These are phyloP conservation scores for Apostasia shenzhenica DNA, from an alignment of 106 monocot genomes.

Conservation along the genomic window DNA sequence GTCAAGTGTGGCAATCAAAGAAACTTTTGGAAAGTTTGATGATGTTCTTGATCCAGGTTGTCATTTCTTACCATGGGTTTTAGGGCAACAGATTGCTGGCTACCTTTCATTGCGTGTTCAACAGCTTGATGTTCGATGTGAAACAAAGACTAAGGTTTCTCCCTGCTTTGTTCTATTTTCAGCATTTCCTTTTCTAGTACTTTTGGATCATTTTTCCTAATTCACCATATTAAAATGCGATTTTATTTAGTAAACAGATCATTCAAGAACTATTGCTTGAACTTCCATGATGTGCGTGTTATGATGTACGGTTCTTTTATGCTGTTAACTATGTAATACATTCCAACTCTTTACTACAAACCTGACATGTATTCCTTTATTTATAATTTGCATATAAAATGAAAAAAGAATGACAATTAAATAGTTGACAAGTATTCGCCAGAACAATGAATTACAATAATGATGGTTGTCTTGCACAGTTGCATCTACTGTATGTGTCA, in stretches of 20 bases:
- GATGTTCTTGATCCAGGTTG: slow-evolving; percentile 70
- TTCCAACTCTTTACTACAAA: too few relatives aligned
- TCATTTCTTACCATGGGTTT: slow-evolving; percentile 67
- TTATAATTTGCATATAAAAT: too few relatives aligned
- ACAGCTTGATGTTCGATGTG: slow-evolving; percentile 84
- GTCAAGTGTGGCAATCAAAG: slow-evolving; percentile 69
- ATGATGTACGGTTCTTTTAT: too few relatives aligned
- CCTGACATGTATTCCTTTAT: too few relatives aligned
- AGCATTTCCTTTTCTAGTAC: background rate
- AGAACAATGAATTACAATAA: too few relatives aligned
- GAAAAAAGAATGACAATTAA: too few relatives aligned
- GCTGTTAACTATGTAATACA: too few relatives aligned
- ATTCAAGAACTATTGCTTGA: background rate
- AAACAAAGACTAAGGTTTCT: slow-evolving; percentile 80
- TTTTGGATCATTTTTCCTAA: background rate
- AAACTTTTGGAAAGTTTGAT: slow-evolving; percentile 64
- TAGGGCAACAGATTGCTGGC: slow-evolving; percentile 59
- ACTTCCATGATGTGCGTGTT: too few relatives aligned
- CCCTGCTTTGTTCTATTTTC: background rate
- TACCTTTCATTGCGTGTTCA: slow-evolving; percentile 69
- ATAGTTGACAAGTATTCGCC: too few relatives aligned
- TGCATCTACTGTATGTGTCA: too few relatives aligned
- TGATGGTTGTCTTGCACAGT: too few relatives aligned
- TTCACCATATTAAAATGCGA: background rate
- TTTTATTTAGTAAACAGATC: background rate